Evolutionary conservation across 2,329 filamentous ascomycete genomes (phyloP), one percentile per base, ranked within the genome.

Genomic region (Fusarium haematococcum): DNA sequence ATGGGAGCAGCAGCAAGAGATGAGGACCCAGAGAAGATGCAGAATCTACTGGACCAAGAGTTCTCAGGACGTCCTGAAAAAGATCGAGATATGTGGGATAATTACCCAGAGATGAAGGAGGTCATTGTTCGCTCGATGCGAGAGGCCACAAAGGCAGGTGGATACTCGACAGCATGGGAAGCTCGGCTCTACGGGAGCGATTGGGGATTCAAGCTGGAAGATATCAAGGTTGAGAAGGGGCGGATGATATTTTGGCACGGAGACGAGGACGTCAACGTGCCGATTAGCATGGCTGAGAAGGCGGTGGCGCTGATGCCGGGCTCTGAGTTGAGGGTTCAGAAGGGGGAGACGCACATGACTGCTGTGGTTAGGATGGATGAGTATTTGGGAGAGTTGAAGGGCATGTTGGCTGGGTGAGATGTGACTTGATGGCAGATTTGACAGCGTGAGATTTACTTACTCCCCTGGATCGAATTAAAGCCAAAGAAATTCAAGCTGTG

Each of bases 331-430:
- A 59, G 68, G 18, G 41, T 67, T 2, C 25, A 63, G 32, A 50
- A 74, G 1, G 71, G 71, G 1, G 71, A 75, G 0, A 75, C 71
- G 2, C 71, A 74, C 33, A 33, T 74, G 71, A 72, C 65, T 30
- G n/a, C 72, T 6, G 16, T 69, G 8, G 50, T 43, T 1, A 75
- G 25, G 23, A 32, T 33, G 1, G 72, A 67, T 0, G 68, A 73
- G 1, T 69, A 64, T 14, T 43, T 41, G 6, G 9, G 48, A 14
- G 20, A 37, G 8, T 39, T 74, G 54, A 70, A 73, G 20, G 27
- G 58, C 1, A 73, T 75, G 62, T 3, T 75, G 18, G 25, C 18
- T 5, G 9, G 10, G 6, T 52, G 16, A 52, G 48, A 52, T 48
- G 23, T 27, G 2, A 27, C 8, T 18, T 48, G 3, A 30, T 30